Evolutionary conservation across 345 rosid genomes (phyloP), one percentile per base, ranked within the genome.

Genomic region (Aquilaria sinensis): DNA sequence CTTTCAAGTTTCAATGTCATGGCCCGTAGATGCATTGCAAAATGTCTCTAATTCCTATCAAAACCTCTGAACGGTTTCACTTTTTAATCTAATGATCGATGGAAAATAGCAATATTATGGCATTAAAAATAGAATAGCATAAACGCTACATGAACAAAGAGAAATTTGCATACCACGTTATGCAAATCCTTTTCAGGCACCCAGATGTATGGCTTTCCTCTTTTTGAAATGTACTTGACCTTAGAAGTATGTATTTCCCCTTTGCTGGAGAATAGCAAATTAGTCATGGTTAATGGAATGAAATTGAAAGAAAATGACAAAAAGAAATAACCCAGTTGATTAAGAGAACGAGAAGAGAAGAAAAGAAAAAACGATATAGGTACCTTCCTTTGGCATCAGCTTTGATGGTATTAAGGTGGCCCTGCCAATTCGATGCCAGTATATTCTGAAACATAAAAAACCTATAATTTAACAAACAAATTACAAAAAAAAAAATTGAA

Each of bases 351-450:
- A 12, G 5, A 46, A 4, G 41, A 48, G 11, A 43, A 56, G 55
- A 10, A 29, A 47, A 33, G 29, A 30, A 65, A 57, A 23, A 49
- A 12, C 0, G 46, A 65, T 33, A 64, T 61, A 43, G 61, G 47
- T 49, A 92, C 98, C 96, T 92, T 74, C 92, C 95, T 72, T 82
- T 74, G 71, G 87, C 83, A 65, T 89, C 93, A 31, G 96, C 87
- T 75, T 85, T 85, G 78, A 92, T 72, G 57, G 98, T 89, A 46
- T 82, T 79, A 29, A 92, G 84, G 34, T 71, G 69, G 41, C 88
- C 92, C 76, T 80, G 86, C 93, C 98, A 92, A 74, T 81, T 92
- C 51, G 98, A 85, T 13, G 77, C 88, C 72, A 87, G 66, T 73
- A 92, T 78, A 65, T 65, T 89, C 96, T 92, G 83, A 77, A 69